Conservation (phyloP, 2,329 filamentous ascomycete genomes). For the Pseudogymnoascus sp. region DNA sequence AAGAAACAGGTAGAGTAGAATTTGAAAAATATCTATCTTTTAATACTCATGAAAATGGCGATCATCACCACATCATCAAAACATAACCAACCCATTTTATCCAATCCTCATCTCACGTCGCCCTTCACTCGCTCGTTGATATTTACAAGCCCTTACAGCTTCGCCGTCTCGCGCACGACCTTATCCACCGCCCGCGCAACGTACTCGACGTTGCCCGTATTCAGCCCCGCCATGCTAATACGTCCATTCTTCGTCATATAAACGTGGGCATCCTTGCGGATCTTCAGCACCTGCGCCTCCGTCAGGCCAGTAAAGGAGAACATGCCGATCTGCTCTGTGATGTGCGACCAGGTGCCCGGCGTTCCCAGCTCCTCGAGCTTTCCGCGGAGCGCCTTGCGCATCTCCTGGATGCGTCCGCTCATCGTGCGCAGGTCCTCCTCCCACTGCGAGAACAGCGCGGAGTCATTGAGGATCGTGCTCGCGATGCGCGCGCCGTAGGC, state of each 20-base stretch:
- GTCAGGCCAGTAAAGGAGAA: constrained; percentile 85
- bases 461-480: constrained; percentile 74
- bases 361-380: constrained; percentile 81
- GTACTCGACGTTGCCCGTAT: constrained; percentile 86
- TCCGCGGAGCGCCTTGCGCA: constrained; percentile 70
- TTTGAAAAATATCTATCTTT: constrained; percentile 1
- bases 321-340: constrained; percentile 99
- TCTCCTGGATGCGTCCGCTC: constrained; percentile 89
- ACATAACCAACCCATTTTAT: not conserved
- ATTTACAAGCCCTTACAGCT: constrained; percentile 6
- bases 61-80: not conserved
- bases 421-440: constrained; percentile 86
- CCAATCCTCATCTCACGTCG: not conserved
- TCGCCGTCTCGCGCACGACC: constrained; percentile 48
- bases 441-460: constrained; percentile 79
- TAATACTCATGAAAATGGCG: not conserved
- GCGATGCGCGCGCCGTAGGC: constrained; percentile 90
- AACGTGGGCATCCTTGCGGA: constrained; percentile 65
- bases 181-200: constrained; percentile 84
- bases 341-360: constrained; percentile 91
- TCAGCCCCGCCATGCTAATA: constrained; percentile 97
- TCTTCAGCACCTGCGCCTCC: constrained; percentile 64
- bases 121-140: not conserved
- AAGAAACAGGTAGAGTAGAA: not conserved
- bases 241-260: constrained; percentile 98